A percentile compares a stretch with the other conserved stretches of the same genome.
Evolutionary conservation across 75 land plant species (phyloP).

Genomic region (Adiantum capillusveneris): DNA sequence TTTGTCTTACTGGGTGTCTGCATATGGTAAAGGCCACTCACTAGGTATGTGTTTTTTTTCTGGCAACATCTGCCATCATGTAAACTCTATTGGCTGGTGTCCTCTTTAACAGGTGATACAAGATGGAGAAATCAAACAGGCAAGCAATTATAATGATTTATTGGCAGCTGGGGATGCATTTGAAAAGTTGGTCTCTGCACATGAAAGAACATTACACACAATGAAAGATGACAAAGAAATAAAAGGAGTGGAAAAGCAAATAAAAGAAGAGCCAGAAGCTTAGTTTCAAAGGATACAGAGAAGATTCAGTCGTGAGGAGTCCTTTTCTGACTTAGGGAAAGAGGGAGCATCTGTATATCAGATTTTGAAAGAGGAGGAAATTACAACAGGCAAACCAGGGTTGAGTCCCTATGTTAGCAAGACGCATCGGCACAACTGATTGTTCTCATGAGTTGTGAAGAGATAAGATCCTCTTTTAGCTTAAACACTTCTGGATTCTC

Average conservation of each 20-base stretch:
- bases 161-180: conserved; percentile 56
- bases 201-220: conserved; percentile 45
- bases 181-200: conserved; percentile 79
- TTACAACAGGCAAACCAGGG: conserved; percentile 12
- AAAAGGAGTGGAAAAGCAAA: background rate
- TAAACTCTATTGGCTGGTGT: too few relatives aligned
- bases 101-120: too few relatives aligned
- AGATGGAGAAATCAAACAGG: too few relatives aligned
- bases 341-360: background rate
- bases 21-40: too few relatives aligned
- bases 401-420: conserved; percentile 7
- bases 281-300: background rate
- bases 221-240: background rate
- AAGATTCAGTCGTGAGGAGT: conserved; percentile 2
- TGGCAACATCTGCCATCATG: too few relatives aligned
- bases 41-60: too few relatives aligned
- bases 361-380: conserved; percentile 14
- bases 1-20: too few relatives aligned
- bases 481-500: too few relatives aligned
- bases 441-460: too few relatives aligned
- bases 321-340: background rate
- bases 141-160: conserved; percentile 62
- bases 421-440: too few relatives aligned
- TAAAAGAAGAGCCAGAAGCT: too few relatives aligned
- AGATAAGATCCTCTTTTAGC: too few relatives aligned